A percentile compares a stretch with the other conserved stretches of the same genome.
These are phyloP conservation scores for Fagus sylvatica DNA, from an alignment of 306 rosid species.

Conservation along the genomic window DNA sequence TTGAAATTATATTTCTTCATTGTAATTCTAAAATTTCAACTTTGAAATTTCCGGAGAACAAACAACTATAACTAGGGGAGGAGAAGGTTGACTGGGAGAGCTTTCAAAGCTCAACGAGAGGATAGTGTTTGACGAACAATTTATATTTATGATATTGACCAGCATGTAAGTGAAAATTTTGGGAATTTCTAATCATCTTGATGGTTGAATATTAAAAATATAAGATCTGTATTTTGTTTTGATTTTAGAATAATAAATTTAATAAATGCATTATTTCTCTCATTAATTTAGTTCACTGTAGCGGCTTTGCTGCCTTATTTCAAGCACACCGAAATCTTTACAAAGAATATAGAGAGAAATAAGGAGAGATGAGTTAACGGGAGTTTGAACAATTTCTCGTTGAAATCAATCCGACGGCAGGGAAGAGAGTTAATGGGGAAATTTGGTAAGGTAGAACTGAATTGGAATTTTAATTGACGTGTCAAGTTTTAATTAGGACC, in stretches of 20 bases:
- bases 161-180: slow-evolving; percentile 57
- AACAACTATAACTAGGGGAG: slow-evolving; percentile 67
- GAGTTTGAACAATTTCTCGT: too few species aligned
- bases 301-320: slow-evolving; percentile 93
- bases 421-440: too few species aligned
- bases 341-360: too few species aligned
- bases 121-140: slow-evolving; percentile 84
- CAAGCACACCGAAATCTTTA: too few species aligned
- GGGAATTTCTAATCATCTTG: slow-evolving; percentile 7
- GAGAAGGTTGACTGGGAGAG: slow-evolving; percentile 76
- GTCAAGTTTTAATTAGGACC: too few species aligned
- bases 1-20: slow-evolving; percentile 7
- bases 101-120: slow-evolving; percentile 82
- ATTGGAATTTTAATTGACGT: too few species aligned
- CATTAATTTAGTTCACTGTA: slow-evolving; percentile 79
- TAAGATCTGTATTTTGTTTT: slow-evolving; percentile 1
- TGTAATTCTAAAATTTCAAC: slow-evolving; percentile 12
- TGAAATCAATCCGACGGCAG: too few species aligned
- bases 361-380: too few species aligned
- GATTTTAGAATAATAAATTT: slow-evolving; percentile 13
- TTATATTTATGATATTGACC: slow-evolving; percentile 95
- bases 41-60: slow-evolving; percentile 63
- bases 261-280: too few species aligned
- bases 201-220: slow-evolving; percentile 1
- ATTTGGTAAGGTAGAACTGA: too few species aligned